Conservation (phyloP, 306 rosid species). For the Cyamopsis tetragonoloba region DNA sequence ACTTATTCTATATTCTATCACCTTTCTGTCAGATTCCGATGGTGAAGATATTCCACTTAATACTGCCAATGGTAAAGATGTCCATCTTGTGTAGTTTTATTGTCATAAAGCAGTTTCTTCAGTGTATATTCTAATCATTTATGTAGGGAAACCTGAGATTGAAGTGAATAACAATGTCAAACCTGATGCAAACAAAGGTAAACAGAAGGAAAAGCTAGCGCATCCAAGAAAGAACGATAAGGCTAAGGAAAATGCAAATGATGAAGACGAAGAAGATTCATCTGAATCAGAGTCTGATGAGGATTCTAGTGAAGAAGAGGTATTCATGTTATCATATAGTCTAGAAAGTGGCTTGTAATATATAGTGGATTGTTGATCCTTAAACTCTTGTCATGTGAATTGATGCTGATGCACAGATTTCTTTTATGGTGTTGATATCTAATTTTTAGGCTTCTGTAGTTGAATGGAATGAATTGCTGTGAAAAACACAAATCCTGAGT, state of each 20-base stretch:
- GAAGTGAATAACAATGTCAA: slow-evolving; percentile 22
- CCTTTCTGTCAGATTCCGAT: slow-evolving; percentile 26
- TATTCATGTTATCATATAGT: neutral
- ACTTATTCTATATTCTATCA: too few species aligned
- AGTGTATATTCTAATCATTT: neutral
- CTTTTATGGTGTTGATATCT: neutral
- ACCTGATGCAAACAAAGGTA: slow-evolving; percentile 21
- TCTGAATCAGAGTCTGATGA: slow-evolving; percentile 35
- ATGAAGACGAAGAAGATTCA: slow-evolving; percentile 30
- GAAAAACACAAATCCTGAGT: neutral
- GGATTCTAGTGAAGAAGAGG: slow-evolving; percentile 40
- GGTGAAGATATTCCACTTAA: slow-evolving; percentile 24
- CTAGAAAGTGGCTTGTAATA: slow-evolving; percentile 6
- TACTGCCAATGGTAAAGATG: slow-evolving; percentile 35
- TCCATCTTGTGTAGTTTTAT: neutral
- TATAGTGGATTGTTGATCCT: neutral
- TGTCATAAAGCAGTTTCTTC: neutral
- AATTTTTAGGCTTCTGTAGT: neutral
- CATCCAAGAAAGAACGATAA: slow-evolving; percentile 34
- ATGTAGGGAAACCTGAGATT: slow-evolving; percentile 25
- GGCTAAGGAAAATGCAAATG: slow-evolving; percentile 12
- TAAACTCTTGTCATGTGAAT: neutral
- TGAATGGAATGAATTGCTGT: neutral
- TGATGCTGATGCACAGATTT: neutral
- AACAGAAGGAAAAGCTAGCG: slow-evolving; percentile 32